Base-by-base conservation (phyloP, 2,329 filamentous ascomycete genomes). In the Paraphoma chrysanthemicola region DNA sequence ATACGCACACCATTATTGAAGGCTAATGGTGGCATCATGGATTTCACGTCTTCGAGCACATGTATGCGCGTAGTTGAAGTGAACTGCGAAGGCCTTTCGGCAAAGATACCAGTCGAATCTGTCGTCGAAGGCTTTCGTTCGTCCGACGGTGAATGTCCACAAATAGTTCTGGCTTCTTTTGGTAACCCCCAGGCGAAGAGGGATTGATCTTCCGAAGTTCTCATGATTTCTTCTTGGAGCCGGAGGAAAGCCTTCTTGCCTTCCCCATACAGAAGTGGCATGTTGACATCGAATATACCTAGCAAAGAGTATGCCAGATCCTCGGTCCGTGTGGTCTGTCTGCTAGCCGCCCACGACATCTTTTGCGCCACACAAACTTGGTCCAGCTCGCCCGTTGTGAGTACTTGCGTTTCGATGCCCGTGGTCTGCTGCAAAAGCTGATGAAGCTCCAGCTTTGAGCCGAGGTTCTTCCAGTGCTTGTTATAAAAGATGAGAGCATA, bases 261-360 rank as follows among this genome's bases (percentile, higher is more conserved):
- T 56, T 70, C 71, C 14, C 70, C 70, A 50, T 74, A 74, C 6
- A 68, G 48, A 18, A 69, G 47, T 5, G 67, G 57, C 60, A 74
- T 69, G 41, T 63, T 58, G 10, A 73, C 57, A 38, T 56, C 57
- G 44, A 71, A 69, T 8, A 72, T 52, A 2, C 71, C 71, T 10
- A 74, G 44, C 5, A 74, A 56, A 28, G 53, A 74, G 49, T 74
- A 74, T 1, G 69, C 67, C 11, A 28, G 36, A 55, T 74, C 71
- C 56, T 73, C 71, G 12, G 38, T 31, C 11, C 59, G 41, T 5
- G 64, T 60, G 2, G 59, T 60, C 29, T 55, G n/a, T 18, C 61
- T 17, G 3, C 30, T 48, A 14, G 50, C 44, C 3, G 51, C 56
- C 61, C 59, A 64, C 5, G 36, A 48, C 41, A 60, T 53, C 18